Evolutionary conservation across 2,329 filamentous ascomycete genomes (phyloP).

Genomic region (Monosporascus cannonballus): DNA sequence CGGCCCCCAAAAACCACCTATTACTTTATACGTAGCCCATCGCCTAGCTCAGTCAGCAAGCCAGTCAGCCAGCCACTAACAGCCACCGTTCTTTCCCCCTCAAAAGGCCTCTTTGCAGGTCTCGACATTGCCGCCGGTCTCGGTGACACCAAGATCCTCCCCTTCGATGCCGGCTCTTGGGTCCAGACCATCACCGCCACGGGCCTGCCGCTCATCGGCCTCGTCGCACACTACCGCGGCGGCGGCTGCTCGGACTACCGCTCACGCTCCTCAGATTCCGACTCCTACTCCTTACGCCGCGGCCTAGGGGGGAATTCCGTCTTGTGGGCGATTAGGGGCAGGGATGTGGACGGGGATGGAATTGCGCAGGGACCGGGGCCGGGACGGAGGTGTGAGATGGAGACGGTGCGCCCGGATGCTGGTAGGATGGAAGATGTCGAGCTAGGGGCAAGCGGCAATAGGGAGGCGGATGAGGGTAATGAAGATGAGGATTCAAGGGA

Average conservation of each 20-base stretch:
- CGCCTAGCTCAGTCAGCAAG: no score
- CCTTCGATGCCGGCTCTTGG: constrained; percentile 45
- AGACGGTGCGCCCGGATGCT: not conserved
- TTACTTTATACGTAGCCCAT: no score
- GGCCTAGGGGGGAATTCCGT: no score
- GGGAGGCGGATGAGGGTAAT: not conserved
- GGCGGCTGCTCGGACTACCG: constrained; percentile 10
- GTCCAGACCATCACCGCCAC: constrained; percentile 43
- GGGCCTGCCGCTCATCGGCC: constrained; percentile 45
- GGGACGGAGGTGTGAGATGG: not conserved
- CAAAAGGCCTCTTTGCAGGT: constrained; percentile 42
- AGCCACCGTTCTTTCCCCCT: no score
- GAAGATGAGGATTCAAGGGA: not conserved
- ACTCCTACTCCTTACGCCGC: constrained; percentile 1
- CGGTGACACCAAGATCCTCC: constrained; percentile 33
- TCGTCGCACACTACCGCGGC: constrained; percentile 34
- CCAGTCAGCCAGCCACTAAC: no score
- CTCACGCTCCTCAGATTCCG: not conserved
- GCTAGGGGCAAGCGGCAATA: not conserved
- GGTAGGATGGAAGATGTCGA: not conserved
- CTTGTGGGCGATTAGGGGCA: no score
- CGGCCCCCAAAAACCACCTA: not conserved
- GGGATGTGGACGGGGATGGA: no score
- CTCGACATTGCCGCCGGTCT: constrained; percentile 41
- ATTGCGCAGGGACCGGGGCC: not conserved